Conservation (phyloP, 2,329 filamentous ascomycete genomes). For the Ustulina deusta region DNA sequence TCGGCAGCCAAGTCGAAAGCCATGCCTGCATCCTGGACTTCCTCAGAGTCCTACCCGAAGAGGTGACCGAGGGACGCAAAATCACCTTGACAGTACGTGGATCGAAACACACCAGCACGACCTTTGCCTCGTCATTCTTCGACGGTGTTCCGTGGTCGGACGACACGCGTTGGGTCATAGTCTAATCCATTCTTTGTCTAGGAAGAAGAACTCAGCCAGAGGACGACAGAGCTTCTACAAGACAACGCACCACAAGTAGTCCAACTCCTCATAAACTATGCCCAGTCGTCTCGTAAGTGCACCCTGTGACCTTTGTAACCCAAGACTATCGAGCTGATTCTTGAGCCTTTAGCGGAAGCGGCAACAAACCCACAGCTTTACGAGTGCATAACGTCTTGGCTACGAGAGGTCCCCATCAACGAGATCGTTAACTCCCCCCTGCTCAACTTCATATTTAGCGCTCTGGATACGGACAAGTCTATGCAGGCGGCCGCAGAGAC, state of each 20-base stretch:
- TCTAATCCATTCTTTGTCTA: slow-evolving; percentile 68
- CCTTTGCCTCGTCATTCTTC: slow-evolving; percentile 48
- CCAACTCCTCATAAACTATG: slow-evolving; percentile 87
- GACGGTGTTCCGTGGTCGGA: slow-evolving; percentile 44
- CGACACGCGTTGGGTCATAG: slow-evolving; percentile 53
- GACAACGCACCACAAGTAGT: slow-evolving; percentile 92
- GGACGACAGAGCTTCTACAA: slow-evolving; percentile 89
- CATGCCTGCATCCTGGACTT: slow-evolving; percentile 94
- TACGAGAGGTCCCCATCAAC: slow-evolving; percentile 87
- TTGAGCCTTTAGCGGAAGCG: slow-evolving; percentile 69
- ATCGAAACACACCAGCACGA: slow-evolving; percentile 66
- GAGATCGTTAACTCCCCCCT: slow-evolving; percentile 88
- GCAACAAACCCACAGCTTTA: slow-evolving; percentile 89
- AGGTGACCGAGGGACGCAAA: slow-evolving; percentile 99
- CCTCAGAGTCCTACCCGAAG: slow-evolving; percentile 94
- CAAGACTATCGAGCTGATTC: slow-evolving; percentile 35
- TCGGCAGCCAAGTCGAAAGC: slow-evolving; percentile 81
- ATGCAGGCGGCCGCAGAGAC: slow-evolving; percentile 93
- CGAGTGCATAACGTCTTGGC: slow-evolving; percentile 96
- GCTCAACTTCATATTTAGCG: slow-evolving; percentile 82
- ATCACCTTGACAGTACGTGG: slow-evolving; percentile 98
- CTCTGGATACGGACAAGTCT: slow-evolving; percentile 78
- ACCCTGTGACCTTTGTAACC: neutral
- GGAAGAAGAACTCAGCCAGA: slow-evolving; percentile 92
- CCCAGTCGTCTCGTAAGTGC: slow-evolving; percentile 85